Evolutionary conservation across 306 rosid species (phyloP).

Genomic region (Crotalaria pallida): DNA sequence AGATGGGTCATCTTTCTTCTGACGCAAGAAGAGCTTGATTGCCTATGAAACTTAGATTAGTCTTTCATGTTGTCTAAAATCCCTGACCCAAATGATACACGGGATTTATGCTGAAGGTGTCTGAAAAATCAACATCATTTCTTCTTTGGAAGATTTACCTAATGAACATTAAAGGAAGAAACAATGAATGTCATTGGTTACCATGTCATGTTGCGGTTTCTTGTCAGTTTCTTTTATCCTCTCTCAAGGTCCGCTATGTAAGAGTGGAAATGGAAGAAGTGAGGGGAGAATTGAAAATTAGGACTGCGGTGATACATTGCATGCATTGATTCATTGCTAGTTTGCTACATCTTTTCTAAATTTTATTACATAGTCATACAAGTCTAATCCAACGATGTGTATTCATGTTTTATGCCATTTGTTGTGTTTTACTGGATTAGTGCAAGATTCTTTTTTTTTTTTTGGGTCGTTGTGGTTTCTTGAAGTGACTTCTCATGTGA

Average conservation of each 20-base stretch:
- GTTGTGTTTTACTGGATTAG: not conserved
- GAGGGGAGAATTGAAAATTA: not conserved
- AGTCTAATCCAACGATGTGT: not conserved
- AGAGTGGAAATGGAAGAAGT: not conserved
- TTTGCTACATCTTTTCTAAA: not conserved
- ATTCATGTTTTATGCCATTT: not conserved
- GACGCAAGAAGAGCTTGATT: constrained; percentile 46
- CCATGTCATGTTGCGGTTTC: not conserved
- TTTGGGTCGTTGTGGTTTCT: too few species aligned
- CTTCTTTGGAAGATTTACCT: constrained; percentile 11
- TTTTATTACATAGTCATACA: not conserved
- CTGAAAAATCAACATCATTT: not conserved
- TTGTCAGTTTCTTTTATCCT: not conserved
- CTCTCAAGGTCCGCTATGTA: not conserved
- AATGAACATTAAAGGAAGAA: not conserved
- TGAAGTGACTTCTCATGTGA: too few species aligned
- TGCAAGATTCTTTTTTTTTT: not conserved
- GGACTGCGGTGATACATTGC: not conserved
- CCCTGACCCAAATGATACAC: constrained; percentile 21
- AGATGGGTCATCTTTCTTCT: constrained; percentile 86
- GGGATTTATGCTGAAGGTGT: not conserved
- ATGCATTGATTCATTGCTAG: not conserved
- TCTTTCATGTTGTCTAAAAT: constrained; percentile 25
- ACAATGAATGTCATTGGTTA: not conserved
- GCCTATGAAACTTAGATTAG: constrained; percentile 39